These are phyloP conservation scores for Sclerotinia nivalis DNA, from an alignment of 2,329 filamentous ascomycete species.

Conservation along the genomic window DNA sequence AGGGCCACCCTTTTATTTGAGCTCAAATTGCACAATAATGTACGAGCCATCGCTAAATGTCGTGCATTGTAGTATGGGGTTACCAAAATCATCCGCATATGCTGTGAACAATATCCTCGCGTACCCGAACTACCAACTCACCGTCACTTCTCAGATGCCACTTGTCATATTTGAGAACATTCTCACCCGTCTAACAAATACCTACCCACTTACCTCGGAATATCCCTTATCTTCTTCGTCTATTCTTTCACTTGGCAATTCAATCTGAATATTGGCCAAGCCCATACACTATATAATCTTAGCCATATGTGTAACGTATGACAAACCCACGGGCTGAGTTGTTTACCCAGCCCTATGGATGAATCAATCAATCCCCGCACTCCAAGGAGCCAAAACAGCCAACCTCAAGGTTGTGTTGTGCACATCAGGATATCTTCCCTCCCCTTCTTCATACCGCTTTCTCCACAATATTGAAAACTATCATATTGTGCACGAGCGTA, in stretches of 20 bases:
- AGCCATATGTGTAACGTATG: background rate
- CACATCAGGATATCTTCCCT: background rate
- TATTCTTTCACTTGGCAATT: conserved; percentile 4
- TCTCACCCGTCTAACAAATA: background rate
- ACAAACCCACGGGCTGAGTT: conserved; percentile 6
- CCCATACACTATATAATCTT: background rate
- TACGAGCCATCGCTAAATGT: background rate
- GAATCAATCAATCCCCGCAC: background rate
- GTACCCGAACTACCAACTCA: conserved; percentile 4
- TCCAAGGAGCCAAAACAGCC: background rate
- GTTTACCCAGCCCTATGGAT: conserved; percentile 12
- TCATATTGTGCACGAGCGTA: conserved; percentile 1
- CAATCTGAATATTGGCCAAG: background rate
- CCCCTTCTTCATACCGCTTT: background rate
- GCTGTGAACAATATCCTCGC: conserved; percentile 1
- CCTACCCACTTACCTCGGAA: background rate
- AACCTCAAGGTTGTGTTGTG: conserved; percentile 10
- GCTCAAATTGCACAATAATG: background rate
- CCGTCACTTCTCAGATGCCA: background rate
- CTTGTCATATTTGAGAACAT: conserved; percentile 8
- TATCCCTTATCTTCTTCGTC: conserved; percentile 2
- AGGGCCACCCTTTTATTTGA: background rate
- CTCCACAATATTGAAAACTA: background rate
- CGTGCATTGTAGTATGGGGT: background rate
- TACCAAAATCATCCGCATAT: conserved; percentile 8